A percentile compares a stretch with the other conserved stretches of the same genome.
phyloP scores from a whole-genome alignment of 2,329 filamentous ascomycete genomes.

The Alternaria angustiovoidea region DNA sequence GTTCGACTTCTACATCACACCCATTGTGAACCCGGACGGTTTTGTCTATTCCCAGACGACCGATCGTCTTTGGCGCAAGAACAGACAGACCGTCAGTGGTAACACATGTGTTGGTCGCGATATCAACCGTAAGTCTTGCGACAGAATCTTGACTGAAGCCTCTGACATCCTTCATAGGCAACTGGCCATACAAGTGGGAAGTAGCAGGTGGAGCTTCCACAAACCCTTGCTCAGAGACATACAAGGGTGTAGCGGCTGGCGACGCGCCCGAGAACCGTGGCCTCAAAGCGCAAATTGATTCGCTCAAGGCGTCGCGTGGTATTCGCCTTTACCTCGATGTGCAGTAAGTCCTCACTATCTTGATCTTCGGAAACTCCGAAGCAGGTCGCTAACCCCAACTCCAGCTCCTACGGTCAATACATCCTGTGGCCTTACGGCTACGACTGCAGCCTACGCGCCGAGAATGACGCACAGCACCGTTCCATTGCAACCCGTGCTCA shows the following conservation, averaged over 20 bases:
- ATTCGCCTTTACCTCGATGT: constrained; percentile 70
- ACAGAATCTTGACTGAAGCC: too few relatives aligned
- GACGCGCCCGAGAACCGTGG: constrained; percentile 46
- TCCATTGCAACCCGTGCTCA: constrained; percentile 58
- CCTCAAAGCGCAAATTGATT: constrained; percentile 54
- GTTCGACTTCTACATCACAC: constrained; percentile 48
- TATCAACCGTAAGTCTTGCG: constrained; percentile 40
- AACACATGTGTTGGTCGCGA: constrained; percentile 48
- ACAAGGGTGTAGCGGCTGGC: constrained; percentile 45
- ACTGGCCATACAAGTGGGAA: constrained; percentile 51
- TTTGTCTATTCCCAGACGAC: constrained; percentile 50
- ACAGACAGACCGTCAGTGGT: constrained; percentile 45
- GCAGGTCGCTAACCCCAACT: background rate
- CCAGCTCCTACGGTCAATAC: constrained; percentile 44
- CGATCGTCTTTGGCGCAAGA: constrained; percentile 53
- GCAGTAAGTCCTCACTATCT: constrained; percentile 60
- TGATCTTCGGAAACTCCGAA: too few relatives aligned
- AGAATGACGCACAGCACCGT: constrained; percentile 60
- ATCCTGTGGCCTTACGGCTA: constrained; percentile 64
- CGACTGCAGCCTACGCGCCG: constrained; percentile 58
- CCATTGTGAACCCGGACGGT: constrained; percentile 36
- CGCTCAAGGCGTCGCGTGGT: constrained; percentile 55
- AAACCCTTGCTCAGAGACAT: constrained; percentile 49
- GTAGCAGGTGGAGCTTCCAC: constrained; percentile 46
- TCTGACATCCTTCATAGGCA: constrained; percentile 12